Percentiles rank a stretch among this genome's conserved stretches.
These are phyloP conservation scores for Sporothrix variecibatus DNA, from an alignment of 2,329 filamentous ascomycete species.

Conservation along the genomic window DNA sequence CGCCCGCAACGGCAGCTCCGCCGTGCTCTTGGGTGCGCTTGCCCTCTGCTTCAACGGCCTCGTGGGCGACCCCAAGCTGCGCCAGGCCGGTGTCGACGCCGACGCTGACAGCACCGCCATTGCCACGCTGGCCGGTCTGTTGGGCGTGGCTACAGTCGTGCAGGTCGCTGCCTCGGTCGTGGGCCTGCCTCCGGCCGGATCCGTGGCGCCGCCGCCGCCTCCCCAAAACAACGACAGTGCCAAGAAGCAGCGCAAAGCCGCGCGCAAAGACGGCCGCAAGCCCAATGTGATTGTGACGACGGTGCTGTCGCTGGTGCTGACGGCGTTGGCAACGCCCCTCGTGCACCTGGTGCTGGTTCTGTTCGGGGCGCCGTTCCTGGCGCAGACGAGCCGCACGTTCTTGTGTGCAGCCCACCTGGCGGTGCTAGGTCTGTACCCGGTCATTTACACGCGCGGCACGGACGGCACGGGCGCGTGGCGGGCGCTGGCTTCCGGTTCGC, in stretches of 20 bases:
- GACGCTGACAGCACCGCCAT: constrained; percentile 29
- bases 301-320: constrained; percentile 57
- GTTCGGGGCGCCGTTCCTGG: constrained; percentile 87
- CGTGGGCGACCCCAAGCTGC: constrained; percentile 28
- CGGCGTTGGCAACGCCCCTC: constrained; percentile 67
- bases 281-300: constrained; percentile 49
- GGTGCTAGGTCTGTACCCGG: constrained; percentile 72
- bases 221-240: constrained; percentile 52
- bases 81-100: constrained; percentile 2
- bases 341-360: constrained; percentile 71
- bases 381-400: constrained; percentile 74
- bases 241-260: constrained; percentile 46
- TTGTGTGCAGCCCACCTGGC: constrained; percentile 81
- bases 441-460: constrained; percentile 85
- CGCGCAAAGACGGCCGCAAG: constrained; percentile 45
- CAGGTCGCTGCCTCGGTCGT: constrained; percentile 56
- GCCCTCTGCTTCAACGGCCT: constrained; percentile 36
- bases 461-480: constrained; percentile 68
- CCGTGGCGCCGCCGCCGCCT: constrained; percentile 36
- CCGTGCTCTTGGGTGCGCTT: constrained; percentile 36
- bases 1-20: constrained; percentile 37
- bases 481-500: constrained; percentile 60
- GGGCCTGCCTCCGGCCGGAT: constrained; percentile 63
- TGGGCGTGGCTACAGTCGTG: constrained; percentile 38
- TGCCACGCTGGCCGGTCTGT: constrained; percentile 35